Evolutionary conservation across 139 green algal species (phyloP), one percentile per base, ranked within the genome.

Genomic region (Spirogloea muscicola): DNA sequence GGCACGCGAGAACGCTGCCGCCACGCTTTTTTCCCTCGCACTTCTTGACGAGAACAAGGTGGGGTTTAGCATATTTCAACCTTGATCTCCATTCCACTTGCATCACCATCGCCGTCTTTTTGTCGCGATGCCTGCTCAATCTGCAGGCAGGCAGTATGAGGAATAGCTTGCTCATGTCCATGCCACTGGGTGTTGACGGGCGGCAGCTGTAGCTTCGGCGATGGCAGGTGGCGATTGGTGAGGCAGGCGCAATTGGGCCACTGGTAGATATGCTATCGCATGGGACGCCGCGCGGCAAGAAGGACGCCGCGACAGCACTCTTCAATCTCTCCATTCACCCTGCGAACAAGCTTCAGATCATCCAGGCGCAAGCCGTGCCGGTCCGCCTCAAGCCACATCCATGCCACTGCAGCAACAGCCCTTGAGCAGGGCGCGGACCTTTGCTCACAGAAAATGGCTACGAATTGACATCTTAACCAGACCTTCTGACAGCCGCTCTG

Each of bases 251-350:
- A 5, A 75, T 75, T 16, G 31, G 25, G 3, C 52, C 66, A 7
- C 66, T 75, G 7, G 55, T 75, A 16, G 66, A 70, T 34, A 27
- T 75, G 66, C 66, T 75, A 9, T 51, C 33, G 57, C 7, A 16
- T 16, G 66, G 66, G 27, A 70, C 31, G 31, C 72, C 66, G 52
- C 57, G 66, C 3, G 66, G 66, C 31, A 76, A 75, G n/a, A 68
- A 70, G 57, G 66, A 75, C 39, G 66, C 66, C 3, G 66, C 66
- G 18, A 27, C 46, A 1, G 66, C 39, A 31, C 66, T 75, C 7
- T 75, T 75, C 52, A 72, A 68, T 37, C 57, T 75, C 0, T 75
- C 66, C 16, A 31, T 33, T 33, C 21, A 61, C 43, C 57, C 25
- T n/a, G 63, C 13, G 25, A 62, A 36, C 68, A 16, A 18, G 2